Evolutionary conservation across 2,329 filamentous ascomycete genomes (phyloP), one percentile per base, ranked within the genome.

Genomic region (Berkeleyomyces rouxiae): DNA sequence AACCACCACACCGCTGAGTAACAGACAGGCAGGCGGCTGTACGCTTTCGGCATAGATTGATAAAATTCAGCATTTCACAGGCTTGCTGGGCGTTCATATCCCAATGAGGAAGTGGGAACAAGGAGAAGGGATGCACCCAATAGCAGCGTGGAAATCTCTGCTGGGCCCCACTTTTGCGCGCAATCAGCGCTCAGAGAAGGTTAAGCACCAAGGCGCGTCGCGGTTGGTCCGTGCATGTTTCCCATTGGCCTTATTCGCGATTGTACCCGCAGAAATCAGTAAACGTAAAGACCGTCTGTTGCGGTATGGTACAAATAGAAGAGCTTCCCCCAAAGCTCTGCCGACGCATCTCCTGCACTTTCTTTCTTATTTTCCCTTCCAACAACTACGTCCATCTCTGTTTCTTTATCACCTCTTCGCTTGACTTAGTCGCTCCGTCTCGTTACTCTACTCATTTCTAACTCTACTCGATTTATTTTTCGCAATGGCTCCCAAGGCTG

Each of bases 401-500:
- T 58, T 44, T 66, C 67, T 66, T 63, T 61, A 64, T 67, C 64
- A 67, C 67, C 68, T 66, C n/a, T 40, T 49, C 33, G 16, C 39
- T 51, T n/a, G 51, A 55, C 51, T 39, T 39, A 37, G 51, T 55
- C 51, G 44, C 42, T 9, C 42, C 31, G 13, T 40, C 16, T 7
- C 23, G 23, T 23, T 23, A 23, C 23, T 23, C 5, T 5, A 47
- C 46, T 61, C 36, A 53, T 55, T 39, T 55, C 53, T 31, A 44
- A 43, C n/a, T 62, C 33, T 16, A 55, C 47, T 55, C 46, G 58
- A 57, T 58, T 44, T n/a, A 9, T 51, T 61, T 66, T 63, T 63
- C 75, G 85, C 86, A 87, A 97, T 97, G 93, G 84, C 93, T 81
- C 92, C 93, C 75, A 97, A 97, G 83, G 86, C 88, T 74, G 92